Evolutionary conservation across 1,284 basidiomycete species (phyloP), one percentile per base, ranked within the genome.

Genomic region (Marasmius sp.): DNA sequence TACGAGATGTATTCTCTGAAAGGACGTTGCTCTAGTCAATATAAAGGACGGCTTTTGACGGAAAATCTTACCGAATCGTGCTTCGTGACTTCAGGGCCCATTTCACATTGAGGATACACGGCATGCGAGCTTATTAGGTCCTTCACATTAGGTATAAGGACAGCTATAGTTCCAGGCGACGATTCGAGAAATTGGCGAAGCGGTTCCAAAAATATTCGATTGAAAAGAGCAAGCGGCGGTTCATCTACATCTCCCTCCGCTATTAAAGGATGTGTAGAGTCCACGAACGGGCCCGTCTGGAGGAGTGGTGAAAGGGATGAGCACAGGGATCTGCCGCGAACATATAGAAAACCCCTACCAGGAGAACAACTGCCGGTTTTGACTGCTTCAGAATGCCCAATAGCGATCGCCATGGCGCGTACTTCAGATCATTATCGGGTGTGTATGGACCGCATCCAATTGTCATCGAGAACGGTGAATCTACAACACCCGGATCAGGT

Each of bases 271-370:
- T 98, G 95, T 12, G 81, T 72, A 0, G 83, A 74, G 66, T 97
- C 93, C 41, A 98, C 75, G 70, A 98, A 98, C 0, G 97, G 97
- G 0, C 97, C 97, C 12, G 93, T 76, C 95, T 96, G 69, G 8
- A 57, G 14, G 59, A 53, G 34, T 18, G 58, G 33, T 59, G 34
- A 33, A 20, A 64, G 51, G 11, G 34, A 57, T 9, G 48, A 61
- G 14, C 56, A 58, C 52, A 37, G 41, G 14, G 41, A 1, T 37
- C 58, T 3, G 38, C 22, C 11, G 18, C 36, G 62, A 59, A 65
- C 38, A 27, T 53, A 27, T 49, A 43, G 18, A 16, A 51, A 33
- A 9, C 18, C 75, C 87, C 63, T 70, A 96, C 95, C 59, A 98
- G 77, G 10, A 98, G 75, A 1, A 97, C 70, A 0, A 92, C 90